Percentiles rank a stretch among this genome's conserved stretches.
Evolutionary conservation across 2,329 filamentous ascomycete species (phyloP).

Genomic region (Teratosphaeria gauchensis): DNA sequence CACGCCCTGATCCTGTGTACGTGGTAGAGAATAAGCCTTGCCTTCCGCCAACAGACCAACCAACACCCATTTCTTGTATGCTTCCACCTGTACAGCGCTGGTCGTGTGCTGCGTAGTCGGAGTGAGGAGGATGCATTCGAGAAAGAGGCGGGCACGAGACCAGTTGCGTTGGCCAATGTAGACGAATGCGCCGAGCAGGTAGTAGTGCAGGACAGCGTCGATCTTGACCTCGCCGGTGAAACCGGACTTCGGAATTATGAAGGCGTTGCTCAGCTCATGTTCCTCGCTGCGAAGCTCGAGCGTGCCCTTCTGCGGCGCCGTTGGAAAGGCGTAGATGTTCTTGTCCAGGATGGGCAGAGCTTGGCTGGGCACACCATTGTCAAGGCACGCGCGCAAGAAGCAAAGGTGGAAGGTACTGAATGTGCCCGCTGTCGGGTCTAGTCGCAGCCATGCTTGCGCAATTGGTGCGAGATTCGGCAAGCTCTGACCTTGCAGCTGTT

Average conservation of each 20-base stretch:
- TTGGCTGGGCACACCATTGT: conserved; percentile 43
- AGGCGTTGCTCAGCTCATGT: conserved; percentile 40
- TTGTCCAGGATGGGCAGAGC: conserved; percentile 55
- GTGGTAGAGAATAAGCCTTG: conserved; percentile 46
- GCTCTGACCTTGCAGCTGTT: conserved; percentile 4
- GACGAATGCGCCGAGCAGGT: conserved; percentile 39
- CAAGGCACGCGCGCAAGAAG: conserved; percentile 49
- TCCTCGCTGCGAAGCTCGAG: conserved; percentile 33
- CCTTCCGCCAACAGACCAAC: conserved; percentile 64
- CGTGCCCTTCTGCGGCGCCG: conserved; percentile 20
- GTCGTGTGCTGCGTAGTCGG: conserved; percentile 57
- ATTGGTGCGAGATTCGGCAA: conserved; percentile 26
- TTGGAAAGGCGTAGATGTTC: conserved; percentile 57
- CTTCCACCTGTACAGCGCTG: conserved; percentile 67
- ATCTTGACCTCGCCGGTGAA: conserved; percentile 46
- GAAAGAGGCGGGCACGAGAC: conserved; percentile 35
- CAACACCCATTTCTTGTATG: conserved; percentile 85
- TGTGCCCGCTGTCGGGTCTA: conserved; percentile 57
- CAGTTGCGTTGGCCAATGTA: conserved; percentile 37
- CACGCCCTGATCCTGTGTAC: conserved; percentile 44
- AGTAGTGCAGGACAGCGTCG: conserved; percentile 46
- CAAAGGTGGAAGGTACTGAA: conserved; percentile 56
- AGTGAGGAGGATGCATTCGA: conserved; percentile 49
- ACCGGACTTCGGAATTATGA: conserved; percentile 50
- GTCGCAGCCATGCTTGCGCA: conserved; percentile 47